A percentile compares a stretch with the other conserved stretches of the same genome.
Conservation (phyloP, 148 eudicot genomes). For the Chenopodium quinoa region DNA sequence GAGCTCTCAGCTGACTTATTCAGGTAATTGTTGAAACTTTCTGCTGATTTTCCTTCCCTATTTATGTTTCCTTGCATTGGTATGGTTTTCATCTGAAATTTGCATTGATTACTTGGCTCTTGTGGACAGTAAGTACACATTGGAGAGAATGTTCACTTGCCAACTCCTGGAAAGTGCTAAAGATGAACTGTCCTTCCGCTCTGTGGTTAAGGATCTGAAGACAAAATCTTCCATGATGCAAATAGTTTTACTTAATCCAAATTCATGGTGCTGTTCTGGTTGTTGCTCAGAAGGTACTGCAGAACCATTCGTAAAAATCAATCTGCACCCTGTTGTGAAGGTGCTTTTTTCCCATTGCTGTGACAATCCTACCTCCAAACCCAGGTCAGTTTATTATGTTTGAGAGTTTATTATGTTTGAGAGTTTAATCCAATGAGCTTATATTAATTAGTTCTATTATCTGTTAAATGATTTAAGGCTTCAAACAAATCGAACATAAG, state of each 20-base stretch:
- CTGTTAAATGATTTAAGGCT: background rate
- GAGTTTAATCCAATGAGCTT: background rate
- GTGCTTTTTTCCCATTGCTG: slow-evolving; percentile 51
- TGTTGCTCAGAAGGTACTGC: slow-evolving; percentile 38
- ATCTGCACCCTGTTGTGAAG: slow-evolving; percentile 66
- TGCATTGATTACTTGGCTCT: slow-evolving; percentile 1
- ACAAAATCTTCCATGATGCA: slow-evolving; percentile 55
- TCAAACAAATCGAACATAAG: background rate
- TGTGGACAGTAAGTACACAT: slow-evolving; percentile 59
- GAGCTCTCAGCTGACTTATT: slow-evolving; percentile 48
- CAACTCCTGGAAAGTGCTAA: slow-evolving; percentile 78
- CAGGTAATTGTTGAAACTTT: slow-evolving; percentile 39
- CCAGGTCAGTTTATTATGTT: slow-evolving; percentile 64
- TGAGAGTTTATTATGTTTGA: background rate
- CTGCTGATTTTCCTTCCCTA: background rate
- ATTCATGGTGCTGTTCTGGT: slow-evolving; percentile 68
- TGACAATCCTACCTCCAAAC: slow-evolving; percentile 30
- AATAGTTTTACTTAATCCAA: slow-evolving; percentile 78
- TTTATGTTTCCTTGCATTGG: background rate
- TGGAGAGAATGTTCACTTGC: slow-evolving; percentile 85
- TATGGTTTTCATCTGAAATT: too few relatives aligned
- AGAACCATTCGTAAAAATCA: slow-evolving; percentile 42
- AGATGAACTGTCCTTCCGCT: slow-evolving; percentile 83
- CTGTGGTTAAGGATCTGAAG: slow-evolving; percentile 67
- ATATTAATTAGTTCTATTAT: background rate